Base-by-base conservation (phyloP, 2,329 filamentous ascomycete genomes). In the Apiospora koreana region DNA sequence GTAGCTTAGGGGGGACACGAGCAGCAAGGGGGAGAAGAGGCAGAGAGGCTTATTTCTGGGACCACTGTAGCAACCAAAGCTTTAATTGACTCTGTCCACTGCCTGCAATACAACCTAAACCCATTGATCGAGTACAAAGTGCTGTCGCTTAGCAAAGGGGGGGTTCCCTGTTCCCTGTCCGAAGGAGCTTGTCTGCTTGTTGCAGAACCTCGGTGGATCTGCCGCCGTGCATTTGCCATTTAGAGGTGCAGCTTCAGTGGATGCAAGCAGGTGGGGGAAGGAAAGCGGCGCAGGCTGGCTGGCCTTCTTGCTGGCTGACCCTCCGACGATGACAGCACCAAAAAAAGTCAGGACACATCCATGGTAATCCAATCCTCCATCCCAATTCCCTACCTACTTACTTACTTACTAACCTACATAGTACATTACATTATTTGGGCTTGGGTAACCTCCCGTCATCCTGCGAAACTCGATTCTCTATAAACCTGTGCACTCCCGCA, bases 21-120 rank as follows among this genome's bases (percentile, higher is more conserved):
- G 46, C n/a, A 25, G 23, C 46, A 50, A 50, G 48, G 48, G 46
- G 35, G 35, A 8, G 35, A 35, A 35, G 35, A 35, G 35, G 35
- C 41, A 16, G 14, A 21, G 7, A 35, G 50, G 50, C 50, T 58
- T 58, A 58, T 10, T 58, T 58, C 50, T 31, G 16, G 28, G 50
- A 31, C 28, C 28, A 18, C 31, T 38, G 54, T 62, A 38, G 54
- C 54, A 62, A 58, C 25, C 46, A 50, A 46, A 62, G 54, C 54
- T 62, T 62, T 31, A 62, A 58, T 58, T 58, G 50, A 35, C 50
- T 58, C n/a, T n/a, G n/a, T n/a, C n/a, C n/a, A n/a, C 50, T 58
- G 7, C 25, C 25, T 31, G 25, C 23, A 14, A 50, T 28, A 25
- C 48, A 54, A 54, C 48, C 48, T 54, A 38, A 46, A 46, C 43